Conservation (phyloP, 805 yeast species). For the Starmerella asiatica region DNA sequence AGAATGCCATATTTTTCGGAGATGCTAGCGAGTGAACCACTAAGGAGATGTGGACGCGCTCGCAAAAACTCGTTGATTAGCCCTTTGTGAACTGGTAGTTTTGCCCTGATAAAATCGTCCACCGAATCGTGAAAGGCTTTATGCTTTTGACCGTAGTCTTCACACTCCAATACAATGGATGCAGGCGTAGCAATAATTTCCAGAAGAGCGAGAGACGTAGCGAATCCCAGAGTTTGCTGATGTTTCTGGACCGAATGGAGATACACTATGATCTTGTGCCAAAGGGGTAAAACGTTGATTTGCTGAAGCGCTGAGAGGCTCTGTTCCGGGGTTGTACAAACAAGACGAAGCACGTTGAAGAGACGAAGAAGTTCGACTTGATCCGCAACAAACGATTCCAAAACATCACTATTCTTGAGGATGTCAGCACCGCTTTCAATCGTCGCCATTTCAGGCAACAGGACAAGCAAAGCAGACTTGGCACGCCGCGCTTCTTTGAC, state of each 20-base stretch:
- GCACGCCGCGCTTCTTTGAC: slow-evolving; percentile 5
- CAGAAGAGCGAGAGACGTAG: slow-evolving; percentile 69
- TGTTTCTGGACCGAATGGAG: slow-evolving; percentile 51
- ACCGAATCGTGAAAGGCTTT: background rate
- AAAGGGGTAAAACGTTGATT: slow-evolving; percentile 59
- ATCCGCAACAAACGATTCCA: slow-evolving; percentile 68
- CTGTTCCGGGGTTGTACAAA: slow-evolving; percentile 37
- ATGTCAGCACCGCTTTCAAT: slow-evolving; percentile 28
- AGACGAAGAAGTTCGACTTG: slow-evolving; percentile 81
- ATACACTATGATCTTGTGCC: slow-evolving; percentile 66
- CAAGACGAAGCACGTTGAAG: slow-evolving; percentile 73
- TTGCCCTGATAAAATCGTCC: slow-evolving; percentile 38
- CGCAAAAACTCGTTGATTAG: slow-evolving; percentile 84
- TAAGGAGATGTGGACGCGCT: slow-evolving; percentile 80
- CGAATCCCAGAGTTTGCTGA: slow-evolving; percentile 50
- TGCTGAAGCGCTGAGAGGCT: slow-evolving; percentile 32
- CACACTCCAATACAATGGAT: slow-evolving; percentile 44
- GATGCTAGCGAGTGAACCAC: slow-evolving; percentile 85
- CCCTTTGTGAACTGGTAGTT: slow-evolving; percentile 43
- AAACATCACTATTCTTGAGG: slow-evolving; percentile 44
- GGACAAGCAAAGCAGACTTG: background rate
- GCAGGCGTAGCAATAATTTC: slow-evolving; percentile 95
- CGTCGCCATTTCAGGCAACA: slow-evolving; percentile 3
- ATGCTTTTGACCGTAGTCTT: slow-evolving; percentile 65
- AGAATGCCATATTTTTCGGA: slow-evolving; percentile 77